Evolutionary conservation across 192 early-diverging fungal genomes (phyloP).

Genomic region (Backusella liffmaniae): DNA sequence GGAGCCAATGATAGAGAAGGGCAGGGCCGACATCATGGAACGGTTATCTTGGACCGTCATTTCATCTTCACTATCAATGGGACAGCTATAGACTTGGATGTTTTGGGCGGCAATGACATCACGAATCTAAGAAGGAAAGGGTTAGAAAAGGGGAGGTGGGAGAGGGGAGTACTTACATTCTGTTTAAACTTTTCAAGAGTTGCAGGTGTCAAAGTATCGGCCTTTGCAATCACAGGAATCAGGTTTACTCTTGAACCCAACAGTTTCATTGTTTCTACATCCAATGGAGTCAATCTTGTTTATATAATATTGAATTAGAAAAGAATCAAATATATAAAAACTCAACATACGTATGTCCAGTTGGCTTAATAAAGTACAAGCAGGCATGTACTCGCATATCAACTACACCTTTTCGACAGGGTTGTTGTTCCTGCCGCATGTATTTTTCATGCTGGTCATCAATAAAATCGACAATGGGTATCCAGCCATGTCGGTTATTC

Average conservation of each 20-base stretch:
- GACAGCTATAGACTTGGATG: constrained; percentile 90
- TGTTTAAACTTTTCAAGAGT: constrained; percentile 86
- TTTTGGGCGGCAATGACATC: constrained; percentile 91
- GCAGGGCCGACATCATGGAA: constrained; percentile 88
- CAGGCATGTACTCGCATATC: constrained; percentile 95
- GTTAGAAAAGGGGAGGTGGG: not conserved
- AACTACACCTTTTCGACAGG: constrained; percentile 78
- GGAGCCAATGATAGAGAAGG: constrained; percentile 94
- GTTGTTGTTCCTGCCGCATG: constrained; percentile 90
- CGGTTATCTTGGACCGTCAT: constrained; percentile 71
- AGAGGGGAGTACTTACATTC: constrained; percentile 42
- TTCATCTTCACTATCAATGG: constrained; percentile 91
- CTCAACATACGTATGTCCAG: constrained; percentile 76
- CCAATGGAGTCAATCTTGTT: constrained; percentile 65
- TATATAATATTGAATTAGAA: not conserved
- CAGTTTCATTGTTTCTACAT: constrained; percentile 95
- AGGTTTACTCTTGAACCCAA: constrained; percentile 89
- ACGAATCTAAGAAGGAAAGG: constrained; percentile 8
- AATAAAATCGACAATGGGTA: constrained; percentile 92
- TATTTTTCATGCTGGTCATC: constrained; percentile 93
- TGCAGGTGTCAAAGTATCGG: constrained; percentile 84
- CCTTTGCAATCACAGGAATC: constrained; percentile 90
- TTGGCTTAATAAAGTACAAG: constrained; percentile 96
- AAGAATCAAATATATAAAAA: not conserved
- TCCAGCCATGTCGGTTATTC: constrained; percentile 96